These are phyloP conservation scores for Fusarium sp. DNA, from an alignment of 2,329 filamentous ascomycete genomes.

Conservation along the genomic window DNA sequence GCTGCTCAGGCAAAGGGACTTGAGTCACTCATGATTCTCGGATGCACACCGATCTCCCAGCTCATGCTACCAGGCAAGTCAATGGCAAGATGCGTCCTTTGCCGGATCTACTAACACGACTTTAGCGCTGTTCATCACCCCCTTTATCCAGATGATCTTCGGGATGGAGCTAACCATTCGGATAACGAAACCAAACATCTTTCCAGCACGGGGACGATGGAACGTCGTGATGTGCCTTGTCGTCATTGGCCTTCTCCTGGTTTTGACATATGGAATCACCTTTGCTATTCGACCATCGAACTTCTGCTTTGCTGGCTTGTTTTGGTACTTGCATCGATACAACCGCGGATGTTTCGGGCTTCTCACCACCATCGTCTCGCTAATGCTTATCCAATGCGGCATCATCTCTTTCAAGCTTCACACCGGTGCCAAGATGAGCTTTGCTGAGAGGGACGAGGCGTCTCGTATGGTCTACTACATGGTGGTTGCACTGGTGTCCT, in stretches of 20 bases:
- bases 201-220: conserved; percentile 73
- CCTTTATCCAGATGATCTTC: conserved; percentile 77
- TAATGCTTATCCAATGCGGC: conserved; percentile 66
- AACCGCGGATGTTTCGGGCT: conserved; percentile 71
- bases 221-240: conserved; percentile 71
- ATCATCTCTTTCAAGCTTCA: conserved; percentile 72
- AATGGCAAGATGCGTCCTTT: background rate
- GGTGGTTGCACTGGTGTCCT: conserved; percentile 69
- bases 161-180: conserved; percentile 73
- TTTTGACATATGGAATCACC: conserved; percentile 73
- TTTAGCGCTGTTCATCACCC: conserved; percentile 74
- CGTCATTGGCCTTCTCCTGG: conserved; percentile 64
- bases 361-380: conserved; percentile 65
- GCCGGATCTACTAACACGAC: conserved; percentile 43
- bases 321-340: conserved; percentile 77
- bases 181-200: conserved; percentile 68
- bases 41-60: conserved; percentile 70
- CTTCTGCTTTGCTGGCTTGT: conserved; percentile 77
- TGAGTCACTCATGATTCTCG: conserved; percentile 63
- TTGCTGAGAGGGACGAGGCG: conserved; percentile 73
- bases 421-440: conserved; percentile 68
- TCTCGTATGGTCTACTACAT: conserved; percentile 81
- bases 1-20: conserved; percentile 71
- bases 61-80: conserved; percentile 72
- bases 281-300: conserved; percentile 69